phyloP scores from a whole-genome alignment of 345 rosid species.

The Diplotaxis tenuifolia region DNA sequence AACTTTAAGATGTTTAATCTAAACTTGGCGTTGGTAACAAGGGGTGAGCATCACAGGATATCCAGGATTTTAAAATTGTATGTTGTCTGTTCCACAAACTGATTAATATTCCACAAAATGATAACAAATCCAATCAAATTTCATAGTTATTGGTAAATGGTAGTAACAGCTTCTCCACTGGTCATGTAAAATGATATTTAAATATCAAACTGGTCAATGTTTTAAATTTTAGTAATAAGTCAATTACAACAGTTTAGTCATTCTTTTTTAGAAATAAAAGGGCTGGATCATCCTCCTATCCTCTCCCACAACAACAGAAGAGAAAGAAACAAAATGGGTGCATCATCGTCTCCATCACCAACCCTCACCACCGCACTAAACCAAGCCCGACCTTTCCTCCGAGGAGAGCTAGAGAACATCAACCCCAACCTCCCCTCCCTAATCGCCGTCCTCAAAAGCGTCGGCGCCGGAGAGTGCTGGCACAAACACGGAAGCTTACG shows the following conservation, averaged over 20 bases:
- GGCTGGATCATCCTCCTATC: not conserved
- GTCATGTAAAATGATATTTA: no score
- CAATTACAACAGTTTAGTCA: not conserved
- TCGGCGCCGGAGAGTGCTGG: conserved; percentile 99
- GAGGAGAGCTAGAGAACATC: conserved; percentile 71
- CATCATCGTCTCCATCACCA: conserved; percentile 29
- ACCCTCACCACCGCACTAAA: conserved; percentile 41
- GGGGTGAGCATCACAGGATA: no score
- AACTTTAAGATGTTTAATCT: not conserved
- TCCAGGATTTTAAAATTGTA: no score
- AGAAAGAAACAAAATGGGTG: conserved; percentile 17
- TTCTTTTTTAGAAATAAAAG: not conserved
- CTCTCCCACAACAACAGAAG: not conserved
- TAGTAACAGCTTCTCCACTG: no score
- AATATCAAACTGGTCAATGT: not conserved
- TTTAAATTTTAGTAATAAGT: not conserved
- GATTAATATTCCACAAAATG: no score
- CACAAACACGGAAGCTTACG: conserved; percentile 98
- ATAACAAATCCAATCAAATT: no score
- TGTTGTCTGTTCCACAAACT: no score
- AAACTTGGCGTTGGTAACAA: not conserved
- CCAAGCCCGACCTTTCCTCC: conserved; percentile 81
- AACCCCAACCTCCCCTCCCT: conserved; percentile 63
- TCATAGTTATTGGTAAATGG: no score
- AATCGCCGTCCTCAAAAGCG: conserved; percentile 68